Percentiles rank a stretch among this genome's conserved stretches.
These are phyloP conservation scores for Hyparrhenia diplandra DNA, from an alignment of 176 grass and related monocot species.

Conservation along the genomic window DNA sequence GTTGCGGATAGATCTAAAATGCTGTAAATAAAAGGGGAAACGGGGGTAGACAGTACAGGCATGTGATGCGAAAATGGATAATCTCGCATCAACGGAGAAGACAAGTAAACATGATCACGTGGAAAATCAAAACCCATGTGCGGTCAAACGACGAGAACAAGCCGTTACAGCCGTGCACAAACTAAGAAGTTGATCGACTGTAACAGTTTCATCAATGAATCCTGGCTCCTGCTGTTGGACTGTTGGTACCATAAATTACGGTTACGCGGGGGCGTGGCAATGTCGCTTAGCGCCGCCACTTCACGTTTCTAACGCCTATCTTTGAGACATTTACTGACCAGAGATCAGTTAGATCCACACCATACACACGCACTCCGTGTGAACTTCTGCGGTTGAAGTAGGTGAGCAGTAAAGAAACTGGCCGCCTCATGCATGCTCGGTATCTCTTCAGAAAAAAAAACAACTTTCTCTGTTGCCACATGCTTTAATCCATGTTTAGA, in stretches of 20 bases:
- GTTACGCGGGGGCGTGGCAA: not conserved
- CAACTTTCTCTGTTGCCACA: too few relatives aligned
- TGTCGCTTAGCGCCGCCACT: not conserved
- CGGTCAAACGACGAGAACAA: not conserved
- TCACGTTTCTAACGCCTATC: not conserved
- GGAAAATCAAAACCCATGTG: conserved; percentile 5
- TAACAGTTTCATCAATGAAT: not conserved
- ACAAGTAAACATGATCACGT: not conserved
- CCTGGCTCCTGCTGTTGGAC: not conserved
- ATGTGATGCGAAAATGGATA: not conserved
- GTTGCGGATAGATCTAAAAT: not conserved
- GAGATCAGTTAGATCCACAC: too few relatives aligned
- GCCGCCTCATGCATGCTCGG: too few relatives aligned
- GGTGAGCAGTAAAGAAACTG: too few relatives aligned
- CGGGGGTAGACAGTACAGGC: too few relatives aligned
- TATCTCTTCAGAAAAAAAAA: too few relatives aligned
- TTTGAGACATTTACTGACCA: too few relatives aligned
- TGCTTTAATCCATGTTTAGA: not conserved
- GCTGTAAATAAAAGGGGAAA: not conserved
- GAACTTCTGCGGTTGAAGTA: too few relatives aligned
- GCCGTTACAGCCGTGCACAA: not conserved
- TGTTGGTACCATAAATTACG: not conserved
- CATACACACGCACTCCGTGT: too few relatives aligned
- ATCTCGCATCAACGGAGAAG: not conserved
- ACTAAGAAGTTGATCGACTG: not conserved